A percentile compares a stretch with the other conserved stretches of the same genome.
phyloP scores from a whole-genome alignment of 179 eudicot species.

The Spergularia azorica region DNA sequence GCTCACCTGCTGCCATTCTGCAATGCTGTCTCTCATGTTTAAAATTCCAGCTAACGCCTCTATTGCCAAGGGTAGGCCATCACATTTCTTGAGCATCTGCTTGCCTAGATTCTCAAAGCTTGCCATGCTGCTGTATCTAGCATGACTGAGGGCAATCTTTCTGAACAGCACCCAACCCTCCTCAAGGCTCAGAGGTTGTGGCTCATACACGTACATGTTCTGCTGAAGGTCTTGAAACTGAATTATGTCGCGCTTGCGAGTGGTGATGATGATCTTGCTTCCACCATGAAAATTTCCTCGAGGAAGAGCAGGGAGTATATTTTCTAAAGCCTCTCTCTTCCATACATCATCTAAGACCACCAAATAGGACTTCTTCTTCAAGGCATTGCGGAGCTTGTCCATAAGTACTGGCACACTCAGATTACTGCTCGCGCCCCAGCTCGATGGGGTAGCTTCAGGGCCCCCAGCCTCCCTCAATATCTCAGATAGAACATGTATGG shows the following conservation, averaged over 20 bases:
- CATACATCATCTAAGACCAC: slow-evolving; percentile 64
- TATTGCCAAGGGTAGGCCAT: slow-evolving; percentile 59
- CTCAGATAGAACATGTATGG: slow-evolving; percentile 17
- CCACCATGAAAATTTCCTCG: slow-evolving; percentile 22
- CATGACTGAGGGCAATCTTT: slow-evolving; percentile 34
- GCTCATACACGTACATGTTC: slow-evolving; percentile 25
- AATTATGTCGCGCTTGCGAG: slow-evolving; percentile 45
- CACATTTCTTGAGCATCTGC: slow-evolving; percentile 42
- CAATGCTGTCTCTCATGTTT: slow-evolving; percentile 29
- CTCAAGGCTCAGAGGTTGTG: slow-evolving; percentile 36
- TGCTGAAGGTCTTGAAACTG: slow-evolving; percentile 30
- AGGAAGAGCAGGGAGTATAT: slow-evolving; percentile 36
- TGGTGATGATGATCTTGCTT: slow-evolving; percentile 53
- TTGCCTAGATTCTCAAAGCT: slow-evolving; percentile 39
- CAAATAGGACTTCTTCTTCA: slow-evolving; percentile 42
- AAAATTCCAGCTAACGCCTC: slow-evolving; percentile 54
- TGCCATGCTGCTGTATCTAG: not conserved
- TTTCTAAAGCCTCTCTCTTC: slow-evolving; percentile 44
- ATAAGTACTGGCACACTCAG: slow-evolving; percentile 23
- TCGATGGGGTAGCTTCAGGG: too few species aligned
- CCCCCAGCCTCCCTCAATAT: slow-evolving; percentile 26
- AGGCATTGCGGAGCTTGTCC: slow-evolving; percentile 34
- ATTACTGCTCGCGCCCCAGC: not conserved
- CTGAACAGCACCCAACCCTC: slow-evolving; percentile 47
- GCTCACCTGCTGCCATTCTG: slow-evolving; percentile 44